phyloP scores from a whole-genome alignment of 768 basidiomycete species.

The Tulasnella sp. region DNA sequence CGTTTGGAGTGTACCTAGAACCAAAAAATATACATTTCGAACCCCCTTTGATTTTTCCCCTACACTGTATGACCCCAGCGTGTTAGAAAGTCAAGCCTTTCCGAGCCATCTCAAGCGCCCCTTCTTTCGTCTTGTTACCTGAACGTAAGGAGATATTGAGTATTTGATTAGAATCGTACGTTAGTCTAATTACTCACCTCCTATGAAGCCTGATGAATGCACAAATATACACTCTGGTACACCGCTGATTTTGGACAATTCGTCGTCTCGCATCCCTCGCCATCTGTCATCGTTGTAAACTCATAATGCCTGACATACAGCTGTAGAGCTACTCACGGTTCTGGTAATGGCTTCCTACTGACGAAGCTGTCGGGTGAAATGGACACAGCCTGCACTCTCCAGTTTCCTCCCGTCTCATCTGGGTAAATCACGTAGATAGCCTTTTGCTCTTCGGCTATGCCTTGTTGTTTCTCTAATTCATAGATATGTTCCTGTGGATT shows the following conservation, averaged over 20 bases:
- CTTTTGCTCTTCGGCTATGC: constrained; percentile 34
- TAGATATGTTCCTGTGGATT: constrained; percentile 70
- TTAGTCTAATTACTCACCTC: constrained; percentile 42
- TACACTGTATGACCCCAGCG: not conserved
- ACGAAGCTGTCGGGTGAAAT: constrained; percentile 70
- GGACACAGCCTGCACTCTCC: constrained; percentile 91
- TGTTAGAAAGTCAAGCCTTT: not conserved
- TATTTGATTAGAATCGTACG: constrained; percentile 1
- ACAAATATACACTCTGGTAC: constrained; percentile 81
- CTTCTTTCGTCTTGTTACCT: constrained; percentile 86
- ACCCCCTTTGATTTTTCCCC: constrained; percentile 6
- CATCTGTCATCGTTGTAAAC: constrained; percentile 32
- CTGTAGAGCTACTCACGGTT: constrained; percentile 31
- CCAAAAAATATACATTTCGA: not conserved
- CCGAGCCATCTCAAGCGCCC: constrained; percentile 63
- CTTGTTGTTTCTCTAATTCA: constrained; percentile 56
- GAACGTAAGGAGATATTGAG: not conserved
- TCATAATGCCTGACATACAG: not conserved
- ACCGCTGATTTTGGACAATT: constrained; percentile 56
- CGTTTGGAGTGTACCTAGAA: not conserved
- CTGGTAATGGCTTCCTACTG: constrained; percentile 84
- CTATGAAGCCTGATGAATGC: constrained; percentile 94
- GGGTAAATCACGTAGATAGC: constrained; percentile 84
- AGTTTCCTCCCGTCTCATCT: constrained; percentile 59
- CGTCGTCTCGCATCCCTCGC: constrained; percentile 83